Percentiles rank a stretch among this genome's conserved stretches.
phyloP scores from a whole-genome alignment of 352 stramenopile genomes.

The Lagenidium giganteum region DNA sequence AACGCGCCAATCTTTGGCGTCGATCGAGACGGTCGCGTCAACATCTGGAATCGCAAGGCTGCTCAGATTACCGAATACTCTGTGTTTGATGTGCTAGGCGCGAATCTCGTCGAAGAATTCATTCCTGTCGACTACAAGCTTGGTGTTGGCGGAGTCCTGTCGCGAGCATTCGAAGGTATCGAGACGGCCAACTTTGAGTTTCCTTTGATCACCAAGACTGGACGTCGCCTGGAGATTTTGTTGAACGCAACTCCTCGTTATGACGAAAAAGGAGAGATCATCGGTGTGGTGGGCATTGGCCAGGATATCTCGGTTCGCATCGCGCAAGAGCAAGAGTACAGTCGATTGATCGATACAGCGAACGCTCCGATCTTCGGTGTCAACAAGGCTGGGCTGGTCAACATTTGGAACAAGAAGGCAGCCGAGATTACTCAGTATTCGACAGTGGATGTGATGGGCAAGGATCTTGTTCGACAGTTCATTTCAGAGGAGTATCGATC shows the following conservation, averaged over 20 bases:
- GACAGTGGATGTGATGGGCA: conserved; percentile 25
- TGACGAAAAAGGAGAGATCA: conserved; percentile 29
- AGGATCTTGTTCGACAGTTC: conserved; percentile 38
- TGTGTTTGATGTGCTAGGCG: conserved; percentile 57
- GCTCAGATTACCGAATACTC: conserved; percentile 75
- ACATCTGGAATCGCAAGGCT: conserved; percentile 83
- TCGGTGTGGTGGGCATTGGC: conserved; percentile 64
- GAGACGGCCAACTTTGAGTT: conserved; percentile 58
- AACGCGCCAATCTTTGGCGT: conserved; percentile 84
- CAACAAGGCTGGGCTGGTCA: conserved; percentile 49
- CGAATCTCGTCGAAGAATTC: conserved; percentile 72
- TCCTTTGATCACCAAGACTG: conserved; percentile 35
- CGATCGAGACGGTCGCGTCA: conserved; percentile 56
- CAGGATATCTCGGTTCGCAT: conserved; percentile 50
- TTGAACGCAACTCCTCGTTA: conserved; percentile 27
- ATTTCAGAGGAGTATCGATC: conserved; percentile 35
- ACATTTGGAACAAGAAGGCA: conserved; percentile 52
- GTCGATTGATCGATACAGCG: conserved; percentile 42
- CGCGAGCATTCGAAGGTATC: conserved; percentile 45
- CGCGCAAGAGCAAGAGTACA: conserved; percentile 56
- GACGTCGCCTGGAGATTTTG: conserved; percentile 11
- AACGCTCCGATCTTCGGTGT: conserved; percentile 63
- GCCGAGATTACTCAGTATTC: conserved; percentile 45
- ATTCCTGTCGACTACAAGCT: conserved; percentile 56
- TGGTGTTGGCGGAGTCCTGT: conserved; percentile 44